phyloP scores from a whole-genome alignment of 768 basidiomycete genomes.

The Serendipita indica region DNA sequence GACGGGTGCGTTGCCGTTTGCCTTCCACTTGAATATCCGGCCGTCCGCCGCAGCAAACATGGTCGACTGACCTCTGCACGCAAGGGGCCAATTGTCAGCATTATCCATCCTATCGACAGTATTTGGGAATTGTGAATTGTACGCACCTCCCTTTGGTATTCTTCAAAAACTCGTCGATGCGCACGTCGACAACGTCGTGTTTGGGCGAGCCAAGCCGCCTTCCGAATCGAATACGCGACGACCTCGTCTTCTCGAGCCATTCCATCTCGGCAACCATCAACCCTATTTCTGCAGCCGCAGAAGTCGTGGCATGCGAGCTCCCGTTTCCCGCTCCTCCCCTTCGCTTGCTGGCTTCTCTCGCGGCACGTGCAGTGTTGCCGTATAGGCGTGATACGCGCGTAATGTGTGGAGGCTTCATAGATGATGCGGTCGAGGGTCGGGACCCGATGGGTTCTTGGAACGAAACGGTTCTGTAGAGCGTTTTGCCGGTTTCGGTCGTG shows the following conservation, averaged over 20 bases:
- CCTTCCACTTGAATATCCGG: constrained; percentile 3
- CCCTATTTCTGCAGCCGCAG: neutral
- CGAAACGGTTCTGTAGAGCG: neutral
- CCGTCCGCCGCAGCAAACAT: constrained; percentile 2
- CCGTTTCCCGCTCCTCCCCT: neutral
- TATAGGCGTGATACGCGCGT: neutral
- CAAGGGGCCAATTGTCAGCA: neutral
- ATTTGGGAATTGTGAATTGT: neutral
- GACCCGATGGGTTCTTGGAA: neutral
- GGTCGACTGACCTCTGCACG: neutral
- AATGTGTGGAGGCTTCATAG: neutral
- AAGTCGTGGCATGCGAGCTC: neutral
- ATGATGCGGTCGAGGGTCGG: neutral
- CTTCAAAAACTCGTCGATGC: constrained; percentile 2
- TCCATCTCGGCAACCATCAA: neutral
- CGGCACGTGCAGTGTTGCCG: constrained; percentile 6
- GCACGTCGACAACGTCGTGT: constrained; percentile 1
- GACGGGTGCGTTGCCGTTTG: neutral
- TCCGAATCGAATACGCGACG: constrained; percentile 7
- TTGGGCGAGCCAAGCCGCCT: neutral
- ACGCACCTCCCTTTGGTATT: neutral
- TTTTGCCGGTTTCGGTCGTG: neutral
- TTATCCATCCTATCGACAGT: neutral
- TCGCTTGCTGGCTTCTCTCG: neutral
- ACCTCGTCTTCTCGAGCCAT: neutral